phyloP scores from a whole-genome alignment of 495 filamentous ascomycete genomes.

The Cercophora scortea region DNA sequence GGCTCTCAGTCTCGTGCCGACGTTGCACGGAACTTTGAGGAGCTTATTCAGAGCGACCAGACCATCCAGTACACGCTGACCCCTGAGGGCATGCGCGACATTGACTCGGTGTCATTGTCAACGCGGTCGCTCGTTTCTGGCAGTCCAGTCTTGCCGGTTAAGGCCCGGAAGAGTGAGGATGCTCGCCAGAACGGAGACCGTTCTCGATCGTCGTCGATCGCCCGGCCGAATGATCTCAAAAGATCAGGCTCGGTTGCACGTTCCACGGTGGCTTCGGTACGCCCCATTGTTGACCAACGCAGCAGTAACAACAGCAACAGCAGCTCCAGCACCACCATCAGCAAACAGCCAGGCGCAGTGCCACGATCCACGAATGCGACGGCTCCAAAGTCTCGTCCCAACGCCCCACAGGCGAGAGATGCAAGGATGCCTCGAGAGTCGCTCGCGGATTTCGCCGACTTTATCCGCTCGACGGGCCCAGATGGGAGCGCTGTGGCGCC shows the following conservation, averaged over 20 bases:
- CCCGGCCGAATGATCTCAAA: constrained; percentile 20
- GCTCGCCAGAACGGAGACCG: constrained; percentile 21
- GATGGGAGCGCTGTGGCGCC: constrained; percentile 21
- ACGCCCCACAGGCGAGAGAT: constrained; percentile 52
- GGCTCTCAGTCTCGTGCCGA: constrained; percentile 34
- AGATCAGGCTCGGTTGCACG: constrained; percentile 32
- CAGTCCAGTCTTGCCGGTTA: constrained; percentile 28
- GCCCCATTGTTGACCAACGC: constrained; percentile 26
- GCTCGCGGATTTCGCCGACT: constrained; percentile 73
- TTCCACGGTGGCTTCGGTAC: constrained; percentile 27
- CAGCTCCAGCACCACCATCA: constrained; percentile 2
- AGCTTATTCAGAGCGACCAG: constrained; percentile 81
- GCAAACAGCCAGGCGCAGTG: constrained; percentile 11
- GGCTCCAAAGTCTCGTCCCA: constrained; percentile 25
- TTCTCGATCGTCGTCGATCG: constrained; percentile 33
- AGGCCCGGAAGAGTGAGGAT: constrained; percentile 36
- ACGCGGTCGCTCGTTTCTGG: constrained; percentile 20
- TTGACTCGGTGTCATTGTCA: constrained; percentile 52
- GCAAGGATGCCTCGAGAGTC: constrained; percentile 57
- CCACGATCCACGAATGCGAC: constrained; percentile 21
- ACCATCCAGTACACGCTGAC: constrained; percentile 93
- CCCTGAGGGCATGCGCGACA: constrained; percentile 78
- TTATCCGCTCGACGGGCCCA: constrained; percentile 78
- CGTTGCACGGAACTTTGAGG: constrained; percentile 58
- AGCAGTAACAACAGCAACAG: constrained; percentile 13